A percentile compares a stretch with the other conserved stretches of the same genome.
Conservation (phyloP, 148 eudicot species). For the Rhododendron vialii region DNA sequence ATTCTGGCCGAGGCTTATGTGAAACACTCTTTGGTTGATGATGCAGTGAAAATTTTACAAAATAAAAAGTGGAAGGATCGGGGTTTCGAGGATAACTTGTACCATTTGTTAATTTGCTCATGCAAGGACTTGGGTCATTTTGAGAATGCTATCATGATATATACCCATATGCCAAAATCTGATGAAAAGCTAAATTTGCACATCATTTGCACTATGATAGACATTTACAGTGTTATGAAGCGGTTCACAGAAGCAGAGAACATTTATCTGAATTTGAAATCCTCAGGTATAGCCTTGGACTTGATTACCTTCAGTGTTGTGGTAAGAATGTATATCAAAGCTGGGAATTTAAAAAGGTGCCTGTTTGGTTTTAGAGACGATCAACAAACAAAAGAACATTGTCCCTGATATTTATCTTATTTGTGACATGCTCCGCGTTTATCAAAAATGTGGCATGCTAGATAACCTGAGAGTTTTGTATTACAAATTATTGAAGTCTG, state of each 20-base stretch:
- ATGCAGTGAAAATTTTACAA: slow-evolving; percentile 52
- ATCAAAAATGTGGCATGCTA: slow-evolving; percentile 55
- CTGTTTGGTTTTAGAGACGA: slow-evolving; percentile 52
- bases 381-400: slow-evolving; percentile 59
- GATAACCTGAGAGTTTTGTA: slow-evolving; percentile 64
- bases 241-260: slow-evolving; percentile 62
- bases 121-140: slow-evolving; percentile 77
- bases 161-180: slow-evolving; percentile 54
- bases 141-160: slow-evolving; percentile 67
- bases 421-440: slow-evolving; percentile 85
- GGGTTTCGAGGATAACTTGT: slow-evolving; percentile 76
- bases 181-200: slow-evolving; percentile 63
- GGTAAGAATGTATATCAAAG: slow-evolving; percentile 78
- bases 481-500: slow-evolving; percentile 63
- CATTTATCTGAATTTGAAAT: slow-evolving; percentile 46
- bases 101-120: slow-evolving; percentile 79
- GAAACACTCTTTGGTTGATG: slow-evolving; percentile 58
- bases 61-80: slow-evolving; percentile 69
- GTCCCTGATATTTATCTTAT: slow-evolving; percentile 73
- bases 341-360: slow-evolving; percentile 58
- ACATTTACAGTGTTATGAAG: slow-evolving; percentile 63
- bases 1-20: slow-evolving; percentile 83
- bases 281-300: slow-evolving; percentile 58
- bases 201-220: slow-evolving; percentile 83
- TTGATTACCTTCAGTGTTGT: slow-evolving; percentile 68